phyloP scores from a whole-genome alignment of 2,329 filamentous ascomycete genomes.

The Monosporascus sp. region DNA sequence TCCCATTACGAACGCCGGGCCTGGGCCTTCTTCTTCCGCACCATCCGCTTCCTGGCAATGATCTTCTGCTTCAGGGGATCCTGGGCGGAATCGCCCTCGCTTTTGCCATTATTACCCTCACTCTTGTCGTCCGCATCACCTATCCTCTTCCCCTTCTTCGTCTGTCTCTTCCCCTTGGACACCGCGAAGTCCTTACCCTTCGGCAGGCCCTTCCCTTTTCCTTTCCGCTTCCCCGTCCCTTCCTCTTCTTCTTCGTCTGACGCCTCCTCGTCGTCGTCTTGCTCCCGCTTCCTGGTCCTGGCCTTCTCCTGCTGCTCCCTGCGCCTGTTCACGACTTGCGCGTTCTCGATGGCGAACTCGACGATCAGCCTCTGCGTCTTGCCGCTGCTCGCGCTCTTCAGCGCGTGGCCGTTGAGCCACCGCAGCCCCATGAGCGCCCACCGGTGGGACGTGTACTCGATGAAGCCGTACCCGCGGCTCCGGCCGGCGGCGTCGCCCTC shows the following conservation, averaged over 20 bases:
- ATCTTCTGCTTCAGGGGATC: slow-evolving; percentile 61
- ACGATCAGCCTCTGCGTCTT: slow-evolving; percentile 87
- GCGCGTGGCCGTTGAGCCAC: slow-evolving; percentile 77
- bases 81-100: slow-evolving; percentile 22
- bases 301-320: slow-evolving; percentile 43
- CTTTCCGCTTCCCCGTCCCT: slow-evolving; percentile 4
- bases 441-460: slow-evolving; percentile 91
- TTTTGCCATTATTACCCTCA: slow-evolving; percentile 17
- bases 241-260: slow-evolving; percentile 6
- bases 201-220: slow-evolving; percentile 3
- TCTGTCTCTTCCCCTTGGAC: slow-evolving; percentile 22
- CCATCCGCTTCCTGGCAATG: slow-evolving; percentile 77
- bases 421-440: slow-evolving; percentile 92
- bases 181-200: slow-evolving; percentile 29
- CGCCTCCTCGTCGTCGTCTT: slow-evolving; percentile 17
- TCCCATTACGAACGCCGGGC: slow-evolving; percentile 23
- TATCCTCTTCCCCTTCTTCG: slow-evolving; percentile 4
- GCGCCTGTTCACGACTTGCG: slow-evolving; percentile 83
- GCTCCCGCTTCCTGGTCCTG: slow-evolving; percentile 23
- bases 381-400: slow-evolving; percentile 53
- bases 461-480: slow-evolving; percentile 92
- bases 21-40: slow-evolving; percentile 62
- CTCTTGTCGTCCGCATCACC: slow-evolving; percentile 7
- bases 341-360: slow-evolving; percentile 97
- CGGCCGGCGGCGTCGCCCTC: slow-evolving; percentile 74